These are phyloP conservation scores for Giardia muris DNA, from an alignment of 208 protist genomes.

Conservation along the genomic window DNA sequence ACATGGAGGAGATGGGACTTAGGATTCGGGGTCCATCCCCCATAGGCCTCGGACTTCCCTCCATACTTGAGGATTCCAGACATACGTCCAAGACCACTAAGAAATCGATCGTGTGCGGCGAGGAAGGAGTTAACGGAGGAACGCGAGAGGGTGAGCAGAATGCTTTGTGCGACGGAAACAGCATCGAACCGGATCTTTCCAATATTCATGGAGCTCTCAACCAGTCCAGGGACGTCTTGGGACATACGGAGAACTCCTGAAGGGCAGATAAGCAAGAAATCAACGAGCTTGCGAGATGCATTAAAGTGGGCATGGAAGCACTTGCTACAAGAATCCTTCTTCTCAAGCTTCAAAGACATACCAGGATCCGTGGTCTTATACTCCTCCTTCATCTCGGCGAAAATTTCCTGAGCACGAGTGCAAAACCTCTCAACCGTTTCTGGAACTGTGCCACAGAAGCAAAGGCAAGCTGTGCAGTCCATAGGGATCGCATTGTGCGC, in stretches of 20 bases:
- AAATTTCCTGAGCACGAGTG: background rate
- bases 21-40: slow-evolving; percentile 31
- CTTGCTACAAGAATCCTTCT: background rate
- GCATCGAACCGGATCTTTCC: background rate
- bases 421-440: background rate
- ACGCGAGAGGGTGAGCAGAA: background rate
- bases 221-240: slow-evolving; percentile 30
- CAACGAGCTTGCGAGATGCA: background rate
- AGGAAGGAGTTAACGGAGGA: slow-evolving; percentile 30
- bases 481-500: slow-evolving; percentile 34
- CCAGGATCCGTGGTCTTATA: background rate
- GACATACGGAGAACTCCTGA: slow-evolving; percentile 21
- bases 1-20: slow-evolving; percentile 25
- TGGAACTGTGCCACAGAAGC: background rate
- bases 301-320: background rate
- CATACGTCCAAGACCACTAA: background rate
- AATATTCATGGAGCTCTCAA: slow-evolving; percentile 32
- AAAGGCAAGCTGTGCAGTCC: background rate
- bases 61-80: background rate
- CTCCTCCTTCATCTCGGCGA: background rate
- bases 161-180: background rate
- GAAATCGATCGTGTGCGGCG: background rate
- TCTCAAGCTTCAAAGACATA: background rate
- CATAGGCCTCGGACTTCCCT: slow-evolving; percentile 5
- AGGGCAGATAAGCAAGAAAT: slow-evolving; percentile 1